phyloP scores from a whole-genome alignment of 2,329 filamentous ascomycete species.

The Ophiobolus disseminans region DNA sequence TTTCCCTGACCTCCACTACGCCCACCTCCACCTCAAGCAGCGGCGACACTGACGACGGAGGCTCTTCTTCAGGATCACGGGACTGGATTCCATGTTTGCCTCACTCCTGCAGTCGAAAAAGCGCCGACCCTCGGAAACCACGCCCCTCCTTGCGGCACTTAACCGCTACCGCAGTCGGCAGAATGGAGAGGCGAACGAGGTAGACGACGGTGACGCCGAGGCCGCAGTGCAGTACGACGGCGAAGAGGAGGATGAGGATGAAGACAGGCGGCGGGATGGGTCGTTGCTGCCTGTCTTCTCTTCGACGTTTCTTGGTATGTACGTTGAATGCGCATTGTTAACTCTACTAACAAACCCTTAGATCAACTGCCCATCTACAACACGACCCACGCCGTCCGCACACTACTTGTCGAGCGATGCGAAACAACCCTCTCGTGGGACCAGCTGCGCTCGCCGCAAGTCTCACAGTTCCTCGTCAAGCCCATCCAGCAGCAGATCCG shows the following conservation, averaged over 20 bases:
- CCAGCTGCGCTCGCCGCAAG: slow-evolving; percentile 91
- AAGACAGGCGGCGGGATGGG: slow-evolving; percentile 37
- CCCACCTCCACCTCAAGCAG: slow-evolving; percentile 8
- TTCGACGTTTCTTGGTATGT: slow-evolving; percentile 46
- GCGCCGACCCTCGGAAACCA: slow-evolving; percentile 41
- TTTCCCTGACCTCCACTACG: slow-evolving; percentile 7
- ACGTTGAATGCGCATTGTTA: slow-evolving; percentile 18
- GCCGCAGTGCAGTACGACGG: slow-evolving; percentile 33
- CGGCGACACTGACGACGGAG: slow-evolving; percentile 17
- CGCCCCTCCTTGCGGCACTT: slow-evolving; percentile 45
- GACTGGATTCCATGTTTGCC: slow-evolving; percentile 44
- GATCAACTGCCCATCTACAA: slow-evolving; percentile 88
- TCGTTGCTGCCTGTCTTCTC: slow-evolving; percentile 52
- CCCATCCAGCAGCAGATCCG: slow-evolving; percentile 92
- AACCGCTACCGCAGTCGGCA: slow-evolving; percentile 37
- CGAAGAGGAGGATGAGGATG: slow-evolving; percentile 40
- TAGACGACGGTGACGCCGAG: slow-evolving; percentile 29
- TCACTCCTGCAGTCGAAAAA: slow-evolving; percentile 45
- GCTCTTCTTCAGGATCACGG: slow-evolving; percentile 7
- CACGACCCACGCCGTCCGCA: slow-evolving; percentile 87
- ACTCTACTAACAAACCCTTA: slow-evolving; percentile 50
- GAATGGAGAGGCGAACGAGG: slow-evolving; percentile 28
- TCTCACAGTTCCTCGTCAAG: slow-evolving; percentile 94
- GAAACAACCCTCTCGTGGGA: slow-evolving; percentile 96
- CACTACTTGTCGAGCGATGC: slow-evolving; percentile 81